Conservation (phyloP, 2,329 filamentous ascomycete species). For the Colletotrichum coccodes region DNA sequence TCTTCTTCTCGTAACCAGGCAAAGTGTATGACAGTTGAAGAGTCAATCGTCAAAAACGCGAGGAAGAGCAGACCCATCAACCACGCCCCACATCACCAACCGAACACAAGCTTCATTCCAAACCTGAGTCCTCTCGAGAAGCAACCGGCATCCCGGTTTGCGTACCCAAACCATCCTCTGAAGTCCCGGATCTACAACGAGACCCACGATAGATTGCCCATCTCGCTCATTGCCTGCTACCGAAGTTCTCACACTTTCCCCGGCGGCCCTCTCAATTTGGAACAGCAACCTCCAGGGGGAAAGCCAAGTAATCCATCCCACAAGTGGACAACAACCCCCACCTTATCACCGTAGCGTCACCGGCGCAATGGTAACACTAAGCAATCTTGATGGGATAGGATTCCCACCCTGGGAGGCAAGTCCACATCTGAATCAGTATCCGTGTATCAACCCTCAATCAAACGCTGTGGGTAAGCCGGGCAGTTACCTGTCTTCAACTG, state of each 20-base stretch:
- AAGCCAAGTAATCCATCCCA: not conserved
- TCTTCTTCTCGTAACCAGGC: not conserved
- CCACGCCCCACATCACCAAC: not conserved
- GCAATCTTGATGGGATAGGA: constrained; percentile 20
- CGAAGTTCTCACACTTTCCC: constrained; percentile 14
- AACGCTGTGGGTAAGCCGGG: constrained; percentile 17
- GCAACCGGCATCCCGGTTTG: not conserved
- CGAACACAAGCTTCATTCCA: not conserved
- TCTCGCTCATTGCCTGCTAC: constrained; percentile 1
- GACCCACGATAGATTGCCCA: not conserved
- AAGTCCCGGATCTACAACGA: not conserved
- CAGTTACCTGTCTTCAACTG: not conserved
- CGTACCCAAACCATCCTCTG: not conserved
- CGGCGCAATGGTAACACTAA: constrained; percentile 21
- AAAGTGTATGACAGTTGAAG: not conserved
- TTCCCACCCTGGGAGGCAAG: not conserved
- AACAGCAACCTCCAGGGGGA: not conserved
- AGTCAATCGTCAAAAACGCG: not conserved
- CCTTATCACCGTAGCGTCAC: constrained; percentile 5
- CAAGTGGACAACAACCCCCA: not conserved
- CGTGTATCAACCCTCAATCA: constrained; percentile 12
- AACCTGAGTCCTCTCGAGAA: not conserved
- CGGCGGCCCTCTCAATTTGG: not conserved
- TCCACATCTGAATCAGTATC: not conserved
- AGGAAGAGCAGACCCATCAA: not conserved